phyloP scores from a whole-genome alignment of 495 filamentous ascomycete genomes.

The Neurospora sp. region DNA sequence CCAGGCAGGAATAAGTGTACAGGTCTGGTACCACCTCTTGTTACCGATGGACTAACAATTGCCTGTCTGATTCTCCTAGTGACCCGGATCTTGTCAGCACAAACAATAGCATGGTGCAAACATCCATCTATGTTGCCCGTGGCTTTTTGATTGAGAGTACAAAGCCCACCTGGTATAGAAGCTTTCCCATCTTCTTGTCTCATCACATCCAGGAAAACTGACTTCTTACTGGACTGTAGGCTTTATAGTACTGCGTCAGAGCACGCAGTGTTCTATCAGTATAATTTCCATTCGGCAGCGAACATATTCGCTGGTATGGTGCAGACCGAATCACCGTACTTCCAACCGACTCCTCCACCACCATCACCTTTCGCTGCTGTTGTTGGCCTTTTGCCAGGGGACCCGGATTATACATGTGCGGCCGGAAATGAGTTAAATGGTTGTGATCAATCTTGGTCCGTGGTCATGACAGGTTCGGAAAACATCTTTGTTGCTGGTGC shows the following conservation, averaged over 20 bases:
- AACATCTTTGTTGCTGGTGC: slow-evolving; percentile 14
- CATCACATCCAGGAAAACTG: no score
- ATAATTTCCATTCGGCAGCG: slow-evolving; percentile 61
- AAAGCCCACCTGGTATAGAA: slow-evolving; percentile 33
- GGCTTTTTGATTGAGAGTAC: slow-evolving; percentile 61
- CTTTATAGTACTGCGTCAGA: slow-evolving; percentile 29
- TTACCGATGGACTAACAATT: no score
- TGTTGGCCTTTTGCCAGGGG: slow-evolving; percentile 8
- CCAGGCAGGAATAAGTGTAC: fast-evolving
- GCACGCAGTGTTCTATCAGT: slow-evolving; percentile 74
- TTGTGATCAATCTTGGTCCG: slow-evolving; percentile 18
- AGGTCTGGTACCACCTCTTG: no score
- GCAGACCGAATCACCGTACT: slow-evolving; percentile 85
- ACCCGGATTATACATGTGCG: slow-evolving; percentile 9
- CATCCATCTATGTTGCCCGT: slow-evolving; percentile 77
- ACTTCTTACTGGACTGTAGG: no score
- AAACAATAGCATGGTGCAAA: slow-evolving; percentile 55
- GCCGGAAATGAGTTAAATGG: background rate
- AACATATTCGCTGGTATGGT: slow-evolving; percentile 73
- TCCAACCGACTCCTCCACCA: slow-evolving; percentile 66
- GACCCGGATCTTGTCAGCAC: no score
- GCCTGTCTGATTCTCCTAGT: no score
- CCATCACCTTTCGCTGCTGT: slow-evolving; percentile 43
- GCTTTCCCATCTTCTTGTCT: no score
- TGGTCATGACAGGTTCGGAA: slow-evolving; percentile 9